These are phyloP conservation scores for Wickerhamiella allomyrinae DNA, from an alignment of 805 yeast genomes.

Conservation along the genomic window DNA sequence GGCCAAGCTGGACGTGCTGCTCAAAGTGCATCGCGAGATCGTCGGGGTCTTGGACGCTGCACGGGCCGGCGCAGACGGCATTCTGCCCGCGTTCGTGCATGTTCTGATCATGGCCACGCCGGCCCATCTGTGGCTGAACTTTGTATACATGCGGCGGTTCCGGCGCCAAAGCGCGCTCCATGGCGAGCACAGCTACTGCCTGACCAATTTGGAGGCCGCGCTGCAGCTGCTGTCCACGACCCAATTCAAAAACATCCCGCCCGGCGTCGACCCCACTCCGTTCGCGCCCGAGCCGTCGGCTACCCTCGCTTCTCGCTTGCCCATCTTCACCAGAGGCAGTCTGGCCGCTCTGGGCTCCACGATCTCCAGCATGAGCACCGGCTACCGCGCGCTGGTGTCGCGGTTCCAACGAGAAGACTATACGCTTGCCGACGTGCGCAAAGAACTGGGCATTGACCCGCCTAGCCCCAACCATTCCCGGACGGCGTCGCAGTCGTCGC, in stretches of 20 bases:
- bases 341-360: background rate
- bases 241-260: conserved; percentile 22
- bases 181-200: conserved; percentile 29
- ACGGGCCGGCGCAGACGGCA: conserved; percentile 25
- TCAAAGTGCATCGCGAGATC: conserved; percentile 25
- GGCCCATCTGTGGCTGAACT: conserved; percentile 25
- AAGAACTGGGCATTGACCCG: background rate
- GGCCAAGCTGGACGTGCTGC: conserved; percentile 23
- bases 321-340: background rate
- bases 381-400: background rate
- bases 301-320: background rate
- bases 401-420: conserved; percentile 1
- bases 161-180: conserved; percentile 22
- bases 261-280: conserved; percentile 17
- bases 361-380: background rate
- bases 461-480: conserved; percentile 1
- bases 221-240: conserved; percentile 26
- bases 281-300: conserved; percentile 8
- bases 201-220: conserved; percentile 32
- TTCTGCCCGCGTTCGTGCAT: conserved; percentile 28
- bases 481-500: conserved; percentile 1
- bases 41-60: conserved; percentile 20
- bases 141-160: conserved; percentile 27
- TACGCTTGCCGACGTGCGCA: conserved; percentile 4
- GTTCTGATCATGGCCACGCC: conserved; percentile 21